A percentile compares a stretch with the other conserved stretches of the same genome.
Evolutionary conservation across 768 basidiomycete genomes (phyloP).

Genomic region (Lenzites betulinus): DNA sequence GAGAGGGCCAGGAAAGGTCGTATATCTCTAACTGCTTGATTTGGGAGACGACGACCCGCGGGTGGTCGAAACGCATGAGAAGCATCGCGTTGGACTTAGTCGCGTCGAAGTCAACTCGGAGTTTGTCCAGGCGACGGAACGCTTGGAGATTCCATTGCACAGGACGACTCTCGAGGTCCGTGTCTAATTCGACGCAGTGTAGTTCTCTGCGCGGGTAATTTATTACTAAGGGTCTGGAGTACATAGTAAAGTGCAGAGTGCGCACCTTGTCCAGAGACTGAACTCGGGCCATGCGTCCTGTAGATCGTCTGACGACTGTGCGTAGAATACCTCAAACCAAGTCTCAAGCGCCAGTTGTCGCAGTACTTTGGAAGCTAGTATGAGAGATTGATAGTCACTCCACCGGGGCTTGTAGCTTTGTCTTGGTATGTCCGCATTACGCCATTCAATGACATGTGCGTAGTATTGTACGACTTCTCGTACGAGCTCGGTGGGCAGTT

Average conservation of each 20-base stretch:
- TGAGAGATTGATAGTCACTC: slow-evolving; percentile 12
- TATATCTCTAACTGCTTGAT: slow-evolving; percentile 17
- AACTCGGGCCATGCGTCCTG: slow-evolving; percentile 12
- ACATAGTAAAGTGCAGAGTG: too few species aligned
- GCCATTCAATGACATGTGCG: neutral
- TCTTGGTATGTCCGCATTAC: neutral
- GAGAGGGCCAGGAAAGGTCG: slow-evolving; percentile 20
- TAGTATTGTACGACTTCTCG: slow-evolving; percentile 15
- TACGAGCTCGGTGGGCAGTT: slow-evolving; percentile 20
- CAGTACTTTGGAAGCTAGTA: slow-evolving; percentile 2
- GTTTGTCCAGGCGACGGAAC: slow-evolving; percentile 14
- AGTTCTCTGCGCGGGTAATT: slow-evolving; percentile 7
- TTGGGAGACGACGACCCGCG: slow-evolving; percentile 6
- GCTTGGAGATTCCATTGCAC: slow-evolving; percentile 11
- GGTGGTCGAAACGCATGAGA: slow-evolving; percentile 21
- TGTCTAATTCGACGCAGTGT: slow-evolving; percentile 14
- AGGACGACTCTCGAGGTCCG: slow-evolving; percentile 2
- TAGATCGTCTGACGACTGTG: slow-evolving; percentile 8
- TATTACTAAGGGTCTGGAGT: too few species aligned
- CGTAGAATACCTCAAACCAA: slow-evolving; percentile 21
- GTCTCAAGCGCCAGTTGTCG: slow-evolving; percentile 18
- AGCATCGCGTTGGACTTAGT: slow-evolving; percentile 14
- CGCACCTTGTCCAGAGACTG: slow-evolving; percentile 15
- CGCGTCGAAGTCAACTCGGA: slow-evolving; percentile 20
- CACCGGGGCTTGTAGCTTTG: slow-evolving; percentile 20